Evolutionary conservation across 2,329 filamentous ascomycete genomes (phyloP), one percentile per base, ranked within the genome.

Genomic region (Colletotrichum ledebouriae): DNA sequence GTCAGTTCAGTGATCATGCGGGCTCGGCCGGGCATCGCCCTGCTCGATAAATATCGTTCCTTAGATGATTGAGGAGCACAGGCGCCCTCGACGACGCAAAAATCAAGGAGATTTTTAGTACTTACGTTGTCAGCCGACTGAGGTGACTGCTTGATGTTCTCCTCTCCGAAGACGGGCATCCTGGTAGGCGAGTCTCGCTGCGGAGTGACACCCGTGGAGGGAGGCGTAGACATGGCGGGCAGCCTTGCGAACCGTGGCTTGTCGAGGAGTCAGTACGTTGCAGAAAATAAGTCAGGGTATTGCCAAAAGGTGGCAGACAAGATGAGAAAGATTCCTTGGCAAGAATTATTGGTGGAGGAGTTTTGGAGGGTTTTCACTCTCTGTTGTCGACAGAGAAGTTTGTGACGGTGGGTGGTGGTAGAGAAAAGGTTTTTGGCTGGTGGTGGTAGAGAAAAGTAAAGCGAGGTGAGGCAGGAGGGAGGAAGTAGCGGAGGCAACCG

Each of bases 141-240:
- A 50, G 52, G 39, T 4, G 57, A 59, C 47, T 49, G 22, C 47
- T 70, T 72, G 34, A 59, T 34, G 50, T 62, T 70, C 12, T 76
- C 75, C 37, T 74, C 73, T 39, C 74, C 39, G 22, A 60, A 73
- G 34, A 64, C 55, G 64, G 63, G 44, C 37, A 64, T 63, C 44
- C 63, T 57, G 42, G 69, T 47, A 29, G 73, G 55, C 17, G 70
- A 61, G 47, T 49, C 59, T 63, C 22, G 60, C 37, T 66, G 61
- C 46, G 66, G 62, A 12, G 56, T 63, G 33, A 9, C 25, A 41
- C 41, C 63, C 11, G 70, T 25, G 6, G 52, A 56, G 52, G 68
- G 55, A 55, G 70, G 46, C 20, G 70, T 42, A 61, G 70, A 68
- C 68, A 70, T 71, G 37, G 34, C 34, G 56, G 49, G 47, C 46